These are phyloP conservation scores for Talaromyces atroroseus DNA, from an alignment of 2,329 filamentous ascomycete genomes.

Conservation along the genomic window DNA sequence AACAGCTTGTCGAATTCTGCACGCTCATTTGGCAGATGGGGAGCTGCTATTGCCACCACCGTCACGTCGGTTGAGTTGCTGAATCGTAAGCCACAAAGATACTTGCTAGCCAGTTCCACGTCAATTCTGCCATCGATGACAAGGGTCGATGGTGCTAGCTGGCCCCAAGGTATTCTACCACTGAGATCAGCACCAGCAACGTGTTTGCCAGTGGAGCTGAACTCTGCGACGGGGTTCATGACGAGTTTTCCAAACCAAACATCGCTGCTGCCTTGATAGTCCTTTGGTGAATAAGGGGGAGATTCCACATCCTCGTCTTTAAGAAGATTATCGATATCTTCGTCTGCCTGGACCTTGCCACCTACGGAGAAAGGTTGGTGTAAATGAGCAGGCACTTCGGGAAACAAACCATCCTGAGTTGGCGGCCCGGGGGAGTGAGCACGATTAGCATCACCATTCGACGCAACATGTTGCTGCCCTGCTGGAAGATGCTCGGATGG, in stretches of 20 bases:
- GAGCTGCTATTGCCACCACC: slow-evolving; percentile 65
- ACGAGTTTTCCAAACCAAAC: slow-evolving; percentile 71
- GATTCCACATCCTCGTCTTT: slow-evolving; percentile 76
- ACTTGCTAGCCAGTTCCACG: slow-evolving; percentile 77
- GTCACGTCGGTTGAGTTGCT: slow-evolving; percentile 77
- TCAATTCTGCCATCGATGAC: slow-evolving; percentile 67
- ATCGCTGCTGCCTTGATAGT: slow-evolving; percentile 63
- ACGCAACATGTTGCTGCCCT: slow-evolving; percentile 37
- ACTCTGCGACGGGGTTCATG: slow-evolving; percentile 73
- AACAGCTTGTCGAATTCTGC: slow-evolving; percentile 70
- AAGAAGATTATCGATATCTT: slow-evolving; percentile 84
- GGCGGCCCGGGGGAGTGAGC: slow-evolving; percentile 66
- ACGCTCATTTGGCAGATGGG: slow-evolving; percentile 54
- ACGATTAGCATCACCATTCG: slow-evolving; percentile 54
- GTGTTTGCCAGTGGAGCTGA: slow-evolving; percentile 71
- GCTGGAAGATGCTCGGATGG: slow-evolving; percentile 1
- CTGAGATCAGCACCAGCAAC: slow-evolving; percentile 78
- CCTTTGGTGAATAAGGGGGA: slow-evolving; percentile 76
- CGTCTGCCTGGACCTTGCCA: slow-evolving; percentile 58
- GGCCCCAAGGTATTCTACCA: slow-evolving; percentile 62
- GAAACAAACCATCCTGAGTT: slow-evolving; percentile 39
- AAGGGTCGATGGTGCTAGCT: slow-evolving; percentile 63
- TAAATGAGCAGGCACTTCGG: slow-evolving; percentile 34
- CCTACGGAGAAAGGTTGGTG: slow-evolving; percentile 38
- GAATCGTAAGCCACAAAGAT: slow-evolving; percentile 80